Evolutionary conservation across 192 early-diverging fungal species (phyloP), one percentile per base, ranked within the genome.

Genomic region (Linnemannia hyalina): DNA sequence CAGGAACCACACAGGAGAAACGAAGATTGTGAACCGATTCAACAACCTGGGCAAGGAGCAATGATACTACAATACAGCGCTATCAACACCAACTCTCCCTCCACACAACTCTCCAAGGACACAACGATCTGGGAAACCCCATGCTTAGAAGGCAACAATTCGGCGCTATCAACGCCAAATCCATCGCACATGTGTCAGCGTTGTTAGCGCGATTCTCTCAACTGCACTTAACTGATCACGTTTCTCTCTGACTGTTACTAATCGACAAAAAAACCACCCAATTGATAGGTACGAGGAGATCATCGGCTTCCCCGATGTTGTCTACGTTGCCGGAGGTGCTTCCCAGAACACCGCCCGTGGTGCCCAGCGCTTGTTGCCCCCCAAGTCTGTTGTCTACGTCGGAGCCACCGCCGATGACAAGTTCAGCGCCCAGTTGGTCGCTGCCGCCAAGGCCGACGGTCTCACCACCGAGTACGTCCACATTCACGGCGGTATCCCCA

Each of bases 291-390:
- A 96, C 88, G 91, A 94, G 70, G 97, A 97, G 73, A 91, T 99
- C 74, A 92, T 96, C 42, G 85, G 91, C 42, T 90, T 92, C 82
- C 91, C 93, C 42, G 89, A 94, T 7, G 95, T 96, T 76, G 90
- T 91, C 80, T 98, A 97, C 90, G 96, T 97, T 82, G 97, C 97
- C 60, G 99, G 99, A 70, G 99, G 99, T 82, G 97, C 99, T 41
- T 93, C 96, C 54, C 99, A 99, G 89, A 99, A 99, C 95, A 91
- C 97, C 70, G 92, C 97, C 74, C 95, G 99, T 76, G 96, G 95
- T 78, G 96, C 95, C 38, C 95, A 93, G 91, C 97, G 96, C 88
- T 87, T 98, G 65, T 93, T 99, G 47, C 98, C 98, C 70, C 82
- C 93, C 78, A 95, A 95, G 78, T 93, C 94, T 11, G 97, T 97